Evolutionary conservation across 2,329 filamentous ascomycete genomes (phyloP), one percentile per base, ranked within the genome.

Genomic region (Aspergillus fumigatus): DNA sequence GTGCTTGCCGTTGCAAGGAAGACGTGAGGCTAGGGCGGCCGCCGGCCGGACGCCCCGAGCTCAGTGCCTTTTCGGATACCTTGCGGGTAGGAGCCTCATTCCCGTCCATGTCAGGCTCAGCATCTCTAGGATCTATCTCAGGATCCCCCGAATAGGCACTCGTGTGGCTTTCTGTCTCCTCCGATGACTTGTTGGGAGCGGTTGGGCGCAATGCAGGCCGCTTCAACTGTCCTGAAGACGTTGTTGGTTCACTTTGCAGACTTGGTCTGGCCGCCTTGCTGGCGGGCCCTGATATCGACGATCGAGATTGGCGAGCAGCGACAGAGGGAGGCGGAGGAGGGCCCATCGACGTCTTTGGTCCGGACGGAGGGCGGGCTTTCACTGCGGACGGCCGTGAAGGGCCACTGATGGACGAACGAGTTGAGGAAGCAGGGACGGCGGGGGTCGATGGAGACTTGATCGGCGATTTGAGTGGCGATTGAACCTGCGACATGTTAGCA

Each of bases 381-480:
- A 64, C 74, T 52, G 50, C 73, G 72, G 43, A 85, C 82, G 11
- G 87, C 84, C 23, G 88, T 71, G 26, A 82, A 78, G 50, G 52
- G 73, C 78, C 40, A 73, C 79, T 48, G 58, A 66, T 58, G 32
- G 73, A 70, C 1, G 68, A 60, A 29, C 79, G 74, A 58, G 69
- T 64, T 14, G 75, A 75, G 64, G 82, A 85, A 10, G 84, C 84
- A 1, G 88, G 85, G 2, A 86, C 74, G 1, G 85, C 79, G 19
- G 75, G 75, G 11, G 74, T 78, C 9, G 67, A 62, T n/a, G 89
- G 72, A 65, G 89, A 88, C 69, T 94, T 94, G 3, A 88, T 90
- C 1, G 90, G 90, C 1, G 89, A 92, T 67, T 90, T 92, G 0
- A 84, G 87, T 2, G 90, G 89, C 57, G 88, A 91, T 86, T 92